Percentiles rank a stretch among this genome's conserved stretches.
These are phyloP conservation scores for Alectoria sarmentosa DNA, from an alignment of 495 filamentous ascomycete species.

Conservation along the genomic window DNA sequence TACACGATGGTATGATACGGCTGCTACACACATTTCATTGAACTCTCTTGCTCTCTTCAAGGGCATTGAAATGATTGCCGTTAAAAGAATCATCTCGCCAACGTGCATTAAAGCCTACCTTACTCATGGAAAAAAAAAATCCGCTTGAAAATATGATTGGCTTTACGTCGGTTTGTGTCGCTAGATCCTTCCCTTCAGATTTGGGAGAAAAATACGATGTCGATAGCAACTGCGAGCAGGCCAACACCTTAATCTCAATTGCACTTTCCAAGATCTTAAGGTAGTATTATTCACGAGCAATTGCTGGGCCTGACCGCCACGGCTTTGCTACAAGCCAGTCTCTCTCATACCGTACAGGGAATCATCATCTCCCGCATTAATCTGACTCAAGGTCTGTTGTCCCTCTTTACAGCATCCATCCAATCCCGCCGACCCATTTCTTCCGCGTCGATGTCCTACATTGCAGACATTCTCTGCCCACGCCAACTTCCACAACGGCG, in stretches of 20 bases:
- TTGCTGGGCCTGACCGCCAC: background rate
- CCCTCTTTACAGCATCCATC: conserved; percentile 18
- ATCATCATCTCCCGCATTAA: background rate
- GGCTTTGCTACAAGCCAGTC: background rate
- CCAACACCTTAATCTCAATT: background rate
- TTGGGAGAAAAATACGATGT: too few relatives aligned
- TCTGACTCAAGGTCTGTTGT: background rate
- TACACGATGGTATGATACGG: background rate
- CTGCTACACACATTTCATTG: background rate
- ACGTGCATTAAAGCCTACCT: background rate
- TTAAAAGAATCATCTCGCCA: background rate
- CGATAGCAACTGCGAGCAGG: too few relatives aligned
- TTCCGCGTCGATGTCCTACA: conserved; percentile 20
- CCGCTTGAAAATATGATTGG: too few relatives aligned
- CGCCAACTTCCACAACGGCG: conserved; percentile 26
- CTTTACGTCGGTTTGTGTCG: too few relatives aligned
- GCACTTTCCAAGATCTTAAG: too few relatives aligned
- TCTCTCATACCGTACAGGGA: background rate
- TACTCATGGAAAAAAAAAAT: too few relatives aligned
- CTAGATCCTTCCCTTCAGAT: too few relatives aligned
- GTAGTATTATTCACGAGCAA: background rate
- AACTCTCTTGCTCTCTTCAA: background rate
- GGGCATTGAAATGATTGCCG: background rate
- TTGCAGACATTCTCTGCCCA: conserved; percentile 25
- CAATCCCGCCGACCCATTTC: conserved; percentile 24